A percentile compares a stretch with the other conserved stretches of the same genome.
These are phyloP conservation scores for Diaporthe ilicicola DNA, from an alignment of 2,329 filamentous ascomycete genomes.

Conservation along the genomic window DNA sequence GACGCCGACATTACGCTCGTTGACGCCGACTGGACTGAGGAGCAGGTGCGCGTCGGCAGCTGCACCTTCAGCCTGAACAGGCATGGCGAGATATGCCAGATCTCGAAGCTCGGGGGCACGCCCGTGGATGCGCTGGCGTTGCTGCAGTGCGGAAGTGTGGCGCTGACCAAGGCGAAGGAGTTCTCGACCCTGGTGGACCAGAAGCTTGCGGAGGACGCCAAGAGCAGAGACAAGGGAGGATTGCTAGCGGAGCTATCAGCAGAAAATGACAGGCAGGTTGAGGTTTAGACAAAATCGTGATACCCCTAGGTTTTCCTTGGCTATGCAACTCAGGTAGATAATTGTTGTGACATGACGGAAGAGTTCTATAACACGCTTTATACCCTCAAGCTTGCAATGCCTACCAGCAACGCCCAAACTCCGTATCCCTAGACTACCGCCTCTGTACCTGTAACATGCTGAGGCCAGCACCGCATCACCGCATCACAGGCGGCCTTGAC, in stretches of 20 bases:
- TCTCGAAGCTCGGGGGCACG: constrained; percentile 88
- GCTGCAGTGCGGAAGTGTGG: constrained; percentile 78
- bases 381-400: neutral
- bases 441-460: constrained; percentile 1
- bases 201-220: constrained; percentile 79
- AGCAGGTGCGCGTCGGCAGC: constrained; percentile 77
- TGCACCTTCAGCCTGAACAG: constrained; percentile 87
- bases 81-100: constrained; percentile 89
- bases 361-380: neutral
- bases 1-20: constrained; percentile 75
- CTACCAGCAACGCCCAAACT: neutral
- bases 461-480: constrained; percentile 58
- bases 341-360: neutral
- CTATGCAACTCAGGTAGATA: constrained; percentile 25
- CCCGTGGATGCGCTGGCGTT: constrained; percentile 82
- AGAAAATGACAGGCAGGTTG: constrained; percentile 78
- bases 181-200: constrained; percentile 77
- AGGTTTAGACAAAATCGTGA: constrained; percentile 42
- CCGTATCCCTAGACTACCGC: neutral
- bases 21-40: constrained; percentile 79
- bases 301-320: constrained; percentile 42
- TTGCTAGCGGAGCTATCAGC: constrained; percentile 80
- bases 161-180: constrained; percentile 81
- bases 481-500: constrained; percentile 88
- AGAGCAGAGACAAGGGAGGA: constrained; percentile 80